These are phyloP conservation scores for Torulaspora globosa DNA, from an alignment of 1,139 yeast species.

Conservation along the genomic window DNA sequence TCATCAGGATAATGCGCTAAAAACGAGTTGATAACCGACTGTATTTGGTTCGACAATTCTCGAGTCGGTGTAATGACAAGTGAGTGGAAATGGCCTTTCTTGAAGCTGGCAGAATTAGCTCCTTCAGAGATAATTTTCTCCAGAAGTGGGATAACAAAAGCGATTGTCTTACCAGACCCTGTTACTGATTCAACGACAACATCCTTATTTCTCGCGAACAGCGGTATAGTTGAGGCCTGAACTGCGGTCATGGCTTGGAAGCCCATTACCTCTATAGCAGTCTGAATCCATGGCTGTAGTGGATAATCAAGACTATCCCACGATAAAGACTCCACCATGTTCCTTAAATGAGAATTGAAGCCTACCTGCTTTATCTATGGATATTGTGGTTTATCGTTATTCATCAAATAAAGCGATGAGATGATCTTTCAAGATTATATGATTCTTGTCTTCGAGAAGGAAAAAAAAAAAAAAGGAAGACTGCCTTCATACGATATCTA, in stretches of 20 bases:
- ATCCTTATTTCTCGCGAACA: conserved; percentile 83
- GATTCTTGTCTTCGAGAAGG: neutral
- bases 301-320: conserved; percentile 39
- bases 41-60: conserved; percentile 84
- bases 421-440: neutral
- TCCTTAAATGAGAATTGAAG: neutral
- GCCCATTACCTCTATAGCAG: conserved; percentile 70
- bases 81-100: conserved; percentile 65
- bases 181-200: conserved; percentile 96
- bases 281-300: conserved; percentile 43
- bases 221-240: conserved; percentile 91
- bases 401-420: conserved; percentile 5
- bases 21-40: conserved; percentile 57
- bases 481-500: conserved; percentile 7
- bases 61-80: conserved; percentile 84
- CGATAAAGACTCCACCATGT: conserved; percentile 36
- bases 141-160: conserved; percentile 78
- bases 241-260: conserved; percentile 91
- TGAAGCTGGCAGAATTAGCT: conserved; percentile 36
- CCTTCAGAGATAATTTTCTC: conserved; percentile 50
- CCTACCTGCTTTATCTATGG: neutral
- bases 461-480: neutral
- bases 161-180: conserved; percentile 92
- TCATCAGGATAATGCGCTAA: conserved; percentile 58
- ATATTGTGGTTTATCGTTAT: neutral